phyloP scores from a whole-genome alignment of 140 eudicot species.

The Erigeron philadelphicus region DNA sequence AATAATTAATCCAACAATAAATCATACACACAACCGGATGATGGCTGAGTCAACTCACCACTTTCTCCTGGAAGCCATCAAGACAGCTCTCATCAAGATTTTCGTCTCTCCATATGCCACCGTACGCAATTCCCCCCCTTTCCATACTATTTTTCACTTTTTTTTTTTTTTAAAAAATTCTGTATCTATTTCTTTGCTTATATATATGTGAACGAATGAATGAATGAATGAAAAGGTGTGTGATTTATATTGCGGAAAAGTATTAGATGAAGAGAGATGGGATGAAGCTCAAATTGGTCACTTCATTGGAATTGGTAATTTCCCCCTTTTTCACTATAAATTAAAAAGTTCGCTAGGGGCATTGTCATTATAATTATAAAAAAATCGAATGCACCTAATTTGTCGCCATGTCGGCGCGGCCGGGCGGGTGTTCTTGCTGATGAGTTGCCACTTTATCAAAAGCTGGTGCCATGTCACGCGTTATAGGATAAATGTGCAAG shows the following conservation, averaged over 20 bases:
- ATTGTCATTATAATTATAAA: no score
- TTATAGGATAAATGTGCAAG: no score
- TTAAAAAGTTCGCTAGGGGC: no score
- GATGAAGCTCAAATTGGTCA: conserved; percentile 92
- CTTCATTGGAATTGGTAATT: conserved; percentile 82
- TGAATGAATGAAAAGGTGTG: conserved; percentile 45
- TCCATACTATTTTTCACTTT: neutral
- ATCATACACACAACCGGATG: conserved; percentile 35
- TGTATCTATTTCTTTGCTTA: neutral
- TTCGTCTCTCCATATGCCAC: conserved; percentile 90
- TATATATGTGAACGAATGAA: no score
- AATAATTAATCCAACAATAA: neutral
- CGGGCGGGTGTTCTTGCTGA: no score
- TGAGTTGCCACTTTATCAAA: no score
- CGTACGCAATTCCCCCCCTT: conserved; percentile 25
- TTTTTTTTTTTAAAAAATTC: no score
- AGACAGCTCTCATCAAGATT: conserved; percentile 76
- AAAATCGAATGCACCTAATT: no score
- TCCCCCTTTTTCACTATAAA: neutral
- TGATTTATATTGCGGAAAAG: conserved; percentile 85
- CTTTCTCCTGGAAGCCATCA: conserved; percentile 60
- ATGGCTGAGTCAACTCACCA: conserved; percentile 52
- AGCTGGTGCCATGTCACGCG: no score
- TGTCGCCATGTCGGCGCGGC: no score
- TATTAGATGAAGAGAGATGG: conserved; percentile 76